Evolutionary conservation across 2,329 filamentous ascomycete genomes (phyloP).

Genomic region (Didymella arachidicola): DNA sequence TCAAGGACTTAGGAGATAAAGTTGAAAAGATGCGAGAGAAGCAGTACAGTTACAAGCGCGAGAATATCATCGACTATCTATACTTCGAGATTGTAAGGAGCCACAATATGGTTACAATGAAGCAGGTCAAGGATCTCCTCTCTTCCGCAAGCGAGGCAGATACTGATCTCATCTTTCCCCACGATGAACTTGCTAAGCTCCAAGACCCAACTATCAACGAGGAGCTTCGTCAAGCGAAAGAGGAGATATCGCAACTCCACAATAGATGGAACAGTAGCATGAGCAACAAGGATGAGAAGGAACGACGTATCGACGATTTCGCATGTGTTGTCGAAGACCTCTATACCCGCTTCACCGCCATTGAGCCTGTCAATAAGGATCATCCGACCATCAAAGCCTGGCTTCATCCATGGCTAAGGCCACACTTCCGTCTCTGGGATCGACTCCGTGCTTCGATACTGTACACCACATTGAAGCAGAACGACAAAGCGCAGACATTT

Average conservation of each 20-base stretch:
- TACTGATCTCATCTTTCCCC: slow-evolving; percentile 32
- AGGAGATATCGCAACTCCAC: slow-evolving; percentile 9
- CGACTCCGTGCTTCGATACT: slow-evolving; percentile 56
- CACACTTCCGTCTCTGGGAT: slow-evolving; percentile 50
- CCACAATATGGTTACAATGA: slow-evolving; percentile 46
- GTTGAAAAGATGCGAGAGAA: slow-evolving; percentile 29
- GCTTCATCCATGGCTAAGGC: slow-evolving; percentile 25
- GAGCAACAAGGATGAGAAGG: slow-evolving; percentile 8
- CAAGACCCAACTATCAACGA: slow-evolving; percentile 10
- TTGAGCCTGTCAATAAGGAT: slow-evolving; percentile 26
- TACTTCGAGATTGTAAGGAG: slow-evolving; percentile 62
- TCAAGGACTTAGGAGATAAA: slow-evolving; percentile 24
- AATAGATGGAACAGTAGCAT: slow-evolving; percentile 18
- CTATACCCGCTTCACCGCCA: slow-evolving; percentile 28
- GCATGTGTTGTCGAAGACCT: slow-evolving; percentile 29
- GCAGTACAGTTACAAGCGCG: slow-evolving; percentile 29
- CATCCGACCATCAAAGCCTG: slow-evolving; percentile 24
- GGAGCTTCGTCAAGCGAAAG: slow-evolving; percentile 20
- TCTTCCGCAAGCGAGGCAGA: slow-evolving; percentile 32
- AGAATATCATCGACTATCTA: slow-evolving; percentile 69
- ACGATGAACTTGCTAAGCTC: slow-evolving; percentile 3
- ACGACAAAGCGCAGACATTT: slow-evolving; percentile 28
- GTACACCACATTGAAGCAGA: slow-evolving; percentile 30
- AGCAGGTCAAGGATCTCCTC: slow-evolving; percentile 30
- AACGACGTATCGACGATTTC: slow-evolving; percentile 11